A percentile compares a stretch with the other conserved stretches of the same genome.
Evolutionary conservation across 805 yeast species (phyloP).

Genomic region (Ogataea methylovora): DNA sequence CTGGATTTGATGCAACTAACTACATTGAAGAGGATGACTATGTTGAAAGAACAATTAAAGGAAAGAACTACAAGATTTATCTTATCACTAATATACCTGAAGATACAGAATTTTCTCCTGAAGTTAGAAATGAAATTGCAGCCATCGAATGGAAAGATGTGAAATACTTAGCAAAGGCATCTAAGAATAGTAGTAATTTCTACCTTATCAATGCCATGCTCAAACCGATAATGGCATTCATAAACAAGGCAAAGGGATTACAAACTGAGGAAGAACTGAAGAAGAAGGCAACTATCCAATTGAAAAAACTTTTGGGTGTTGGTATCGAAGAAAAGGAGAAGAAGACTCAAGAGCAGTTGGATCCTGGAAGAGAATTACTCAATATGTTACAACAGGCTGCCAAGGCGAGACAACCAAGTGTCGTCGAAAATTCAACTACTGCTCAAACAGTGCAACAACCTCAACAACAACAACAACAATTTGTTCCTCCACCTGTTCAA

Average conservation of each 20-base stretch:
- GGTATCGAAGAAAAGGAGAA: slow-evolving; percentile 25
- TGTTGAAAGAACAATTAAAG: slow-evolving; percentile 72
- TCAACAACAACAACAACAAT: slow-evolving; percentile 5
- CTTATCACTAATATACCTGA: slow-evolving; percentile 74
- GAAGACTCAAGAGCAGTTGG: slow-evolving; percentile 25
- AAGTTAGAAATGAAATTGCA: slow-evolving; percentile 82
- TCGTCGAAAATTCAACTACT: slow-evolving; percentile 2
- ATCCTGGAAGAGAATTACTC: slow-evolving; percentile 74
- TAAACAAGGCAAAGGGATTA: slow-evolving; percentile 41
- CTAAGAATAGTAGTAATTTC: slow-evolving; percentile 24
- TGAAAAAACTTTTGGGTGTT: slow-evolving; percentile 60
- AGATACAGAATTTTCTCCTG: slow-evolving; percentile 65
- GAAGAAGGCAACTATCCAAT: slow-evolving; percentile 53
- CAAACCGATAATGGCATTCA: slow-evolving; percentile 47
- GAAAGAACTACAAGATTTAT: slow-evolving; percentile 81
- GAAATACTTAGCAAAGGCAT: slow-evolving; percentile 30
- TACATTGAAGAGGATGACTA: slow-evolving; percentile 63
- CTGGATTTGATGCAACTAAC: slow-evolving; percentile 76
- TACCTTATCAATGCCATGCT: slow-evolving; percentile 42
- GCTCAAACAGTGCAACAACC: slow-evolving; percentile 3
- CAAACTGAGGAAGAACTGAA: slow-evolving; percentile 47
- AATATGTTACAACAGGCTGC: slow-evolving; percentile 50
- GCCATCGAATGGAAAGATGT: slow-evolving; percentile 74
- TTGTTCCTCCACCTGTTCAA: neutral
- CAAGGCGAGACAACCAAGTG: slow-evolving; percentile 18